Base-by-base conservation (phyloP, 164 flowering plant species). In the Berberis vulgaris region DNA sequence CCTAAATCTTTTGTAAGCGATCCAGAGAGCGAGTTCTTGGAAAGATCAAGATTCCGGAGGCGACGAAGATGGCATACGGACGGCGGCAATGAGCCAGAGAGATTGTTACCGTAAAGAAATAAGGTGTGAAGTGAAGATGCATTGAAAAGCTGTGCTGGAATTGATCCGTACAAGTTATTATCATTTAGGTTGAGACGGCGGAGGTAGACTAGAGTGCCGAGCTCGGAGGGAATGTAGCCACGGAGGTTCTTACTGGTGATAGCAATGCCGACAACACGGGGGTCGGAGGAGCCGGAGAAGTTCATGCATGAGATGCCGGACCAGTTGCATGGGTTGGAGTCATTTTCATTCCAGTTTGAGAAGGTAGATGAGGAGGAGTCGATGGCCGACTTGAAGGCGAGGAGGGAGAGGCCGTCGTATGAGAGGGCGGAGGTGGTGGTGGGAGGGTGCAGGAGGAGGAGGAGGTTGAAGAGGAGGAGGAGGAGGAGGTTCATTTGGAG, bases 161-260 rank as follows among this genome's bases (percentile, higher is more conserved):
- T 73, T 0, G 88, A 66, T 1, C 98, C 97, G 56, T 76, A 69
- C 53, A 94, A 72, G 9, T 74, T 60, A 66, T 94, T 94, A 45
- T 73, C 80, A 63, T 84, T 93, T 53, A 94, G 86, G 54, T 94
- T 91, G 42, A 94, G 74, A 13, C 97, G 76, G 26, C 96, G 89
- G 66, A 94, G 89, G 57, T 65, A 86, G 7, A 68, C 49, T 1
- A 94, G 65, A 1, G 79, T 68, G 0, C 93, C 96, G 10, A 94
- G 77, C 74, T 87, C 95, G 2, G 97, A 85, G 3, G 98, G 96
- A 8, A 94, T 82, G 65, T 87, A 87, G 0, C 95, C 97, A 6
- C 74, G 75, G 69, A 94, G 80, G 64, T 81, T 74, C 74, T 56
- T 81, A 0, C 80, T 84, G 61, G 95, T 52, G 65, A 94, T 7